Base-by-base conservation (phyloP, 768 basidiomycete genomes). In the Rossbeevera mucosa region DNA sequence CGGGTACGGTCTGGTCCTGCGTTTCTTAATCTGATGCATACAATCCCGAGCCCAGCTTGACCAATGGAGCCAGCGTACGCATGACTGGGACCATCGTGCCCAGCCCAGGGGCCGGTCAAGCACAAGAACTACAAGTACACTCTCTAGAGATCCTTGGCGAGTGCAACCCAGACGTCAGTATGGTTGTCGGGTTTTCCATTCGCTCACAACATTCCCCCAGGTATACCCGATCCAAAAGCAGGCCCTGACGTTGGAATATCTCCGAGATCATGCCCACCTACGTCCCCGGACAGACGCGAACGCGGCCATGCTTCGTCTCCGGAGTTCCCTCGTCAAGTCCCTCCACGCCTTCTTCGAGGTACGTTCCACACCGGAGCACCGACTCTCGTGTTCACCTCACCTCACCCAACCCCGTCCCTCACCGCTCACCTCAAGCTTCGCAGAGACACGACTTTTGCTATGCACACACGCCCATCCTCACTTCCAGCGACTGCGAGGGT, bases 201-300 rank as follows among this genome's bases (percentile, higher is more conserved):
- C 16, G 31, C 47, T 62, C 45, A 67, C 14, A 3, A 26, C 42
- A 22, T 31, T 49, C 40, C 40, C 7, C 3, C 50, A 93, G 93
- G 72, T 71, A 43, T 97, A 95, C 68, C 93, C 93, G 0, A 92
- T 96, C 47, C 94, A 94, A 69, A 97, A 96, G 67, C 85, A 97
- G 68, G 69, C 82, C 25, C 77, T 92, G 11, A 82, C 89, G 2
- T 69, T 78, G 2, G 87, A 93, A 55, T 87, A 91, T 61, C 77
- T 96, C 26, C 81, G 95, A 7, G 88, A 94, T 53, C 78, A 94
- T 62, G 81, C 83, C 4, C 94, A 98, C 72, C 69, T 99, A n/a
- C 85, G 96, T 9, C 78, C 88, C 7, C 80, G 95, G 12, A 94
- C 91, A 8, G 76, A 82, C 26, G 72, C 75, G 0, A 82, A 82